Conservation (phyloP, 2,329 filamentous ascomycete species). For the Penicillium sp. region DNA sequence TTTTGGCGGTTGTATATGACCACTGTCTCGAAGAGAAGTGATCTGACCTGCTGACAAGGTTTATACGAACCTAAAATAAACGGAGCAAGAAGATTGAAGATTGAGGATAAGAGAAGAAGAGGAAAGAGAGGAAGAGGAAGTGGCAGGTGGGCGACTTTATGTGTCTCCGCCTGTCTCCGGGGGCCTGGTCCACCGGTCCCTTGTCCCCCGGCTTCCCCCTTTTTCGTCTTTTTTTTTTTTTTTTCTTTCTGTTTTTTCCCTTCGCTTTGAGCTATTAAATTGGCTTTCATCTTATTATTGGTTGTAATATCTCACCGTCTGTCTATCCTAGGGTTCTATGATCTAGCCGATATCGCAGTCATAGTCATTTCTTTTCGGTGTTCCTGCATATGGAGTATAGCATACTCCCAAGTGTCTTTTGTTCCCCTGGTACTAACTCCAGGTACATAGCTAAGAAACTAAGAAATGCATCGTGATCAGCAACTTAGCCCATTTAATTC, state of each 20-base stretch:
- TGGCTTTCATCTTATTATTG: neutral
- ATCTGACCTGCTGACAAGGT: constrained; percentile 42
- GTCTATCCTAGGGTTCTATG: neutral
- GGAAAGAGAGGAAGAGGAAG: neutral
- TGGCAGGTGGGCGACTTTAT: constrained; percentile 1
- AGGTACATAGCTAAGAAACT: neutral
- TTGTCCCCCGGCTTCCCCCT: constrained; percentile 3
- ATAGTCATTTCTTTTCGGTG: neutral
- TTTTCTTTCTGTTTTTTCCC: neutral
- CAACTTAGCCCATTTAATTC: neutral
- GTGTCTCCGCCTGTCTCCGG: constrained; percentile 5
- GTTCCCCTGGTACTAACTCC: neutral
- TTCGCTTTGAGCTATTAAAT: neutral
- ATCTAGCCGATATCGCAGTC: neutral
- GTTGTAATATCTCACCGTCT: neutral
- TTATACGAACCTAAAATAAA: constrained; percentile 24
- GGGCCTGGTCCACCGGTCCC: neutral
- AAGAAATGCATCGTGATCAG: neutral
- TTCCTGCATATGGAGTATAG: neutral
- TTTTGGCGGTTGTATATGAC: constrained; percentile 72
- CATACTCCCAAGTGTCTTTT: too few relatives aligned
- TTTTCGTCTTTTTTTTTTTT: neutral
- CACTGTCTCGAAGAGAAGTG: constrained; percentile 56
- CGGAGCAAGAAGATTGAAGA: constrained; percentile 3
- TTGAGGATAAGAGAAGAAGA: neutral